Evolutionary conservation across 2,329 filamentous ascomycete genomes (phyloP), one percentile per base, ranked within the genome.

Genomic region (Tricladium varicosporioides): DNA sequence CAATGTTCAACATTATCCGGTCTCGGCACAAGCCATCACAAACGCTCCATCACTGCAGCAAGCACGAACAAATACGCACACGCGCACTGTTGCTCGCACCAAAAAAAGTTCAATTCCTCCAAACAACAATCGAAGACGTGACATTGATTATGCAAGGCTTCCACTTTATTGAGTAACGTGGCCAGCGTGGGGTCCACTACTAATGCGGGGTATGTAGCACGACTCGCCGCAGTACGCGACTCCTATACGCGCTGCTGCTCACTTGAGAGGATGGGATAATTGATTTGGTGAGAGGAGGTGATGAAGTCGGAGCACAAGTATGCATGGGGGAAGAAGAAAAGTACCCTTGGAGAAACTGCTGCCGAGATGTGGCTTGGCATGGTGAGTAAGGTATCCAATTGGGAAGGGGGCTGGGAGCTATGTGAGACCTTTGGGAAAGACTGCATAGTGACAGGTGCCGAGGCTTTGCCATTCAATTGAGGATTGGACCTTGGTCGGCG

Each of bases 181-280:
- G 60, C 60, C 49, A 42, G 51, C 57, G 62, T 64, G 57, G 60
- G 62, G 59, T 61, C 45, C 57, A 49, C 36, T 54, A 40, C 59
- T 33, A 53, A 51, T 49, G 62, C 60, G 62, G 62, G 62, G 62
- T 64, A 62, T 48, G 50, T 54, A 16, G 47, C 50, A 58, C 40
- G 16, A 54, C 16, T 42, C 18, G 22, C 22, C 10, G 32, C 19
- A 33, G 31, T 18, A 33, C 31, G 31, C 32, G 33, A 40, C 33
- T 19, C 22, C 22, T 7, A 27, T 27, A 27, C 22, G 22, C 22
- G 22, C 22, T 27, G 22, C 22, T 27, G 33, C 19, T 51, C 36
- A 42, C 31, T 51, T 1, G 19, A 2, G 22, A 32, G 36, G 15
- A 49, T 33, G 19, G 15, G 19, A 33, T 7, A 31, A 32, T 19